Evolutionary conservation across 192 early-diverging fungal species (phyloP).

Genomic region (Gaertneriomyces sp.): DNA sequence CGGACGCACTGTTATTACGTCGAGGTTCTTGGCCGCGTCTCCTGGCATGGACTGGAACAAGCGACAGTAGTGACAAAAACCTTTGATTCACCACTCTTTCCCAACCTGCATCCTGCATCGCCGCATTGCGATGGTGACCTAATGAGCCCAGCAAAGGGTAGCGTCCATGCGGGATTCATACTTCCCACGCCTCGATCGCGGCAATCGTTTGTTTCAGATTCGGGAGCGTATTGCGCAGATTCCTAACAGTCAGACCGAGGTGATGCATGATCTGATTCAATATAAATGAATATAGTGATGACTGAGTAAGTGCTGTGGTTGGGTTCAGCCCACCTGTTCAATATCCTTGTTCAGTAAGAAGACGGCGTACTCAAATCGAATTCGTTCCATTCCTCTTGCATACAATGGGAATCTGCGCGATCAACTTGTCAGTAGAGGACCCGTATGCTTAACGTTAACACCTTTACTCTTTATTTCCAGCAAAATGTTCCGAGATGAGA

Average conservation of each 20-base stretch:
- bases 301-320: neutral
- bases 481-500: slow-evolving; percentile 28
- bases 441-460: neutral
- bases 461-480: slow-evolving; percentile 37
- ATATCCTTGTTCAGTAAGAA: slow-evolving; percentile 83
- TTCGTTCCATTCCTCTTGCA: slow-evolving; percentile 59
- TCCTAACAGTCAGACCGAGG: slow-evolving; percentile 58
- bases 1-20: no score
- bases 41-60: no score
- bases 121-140: no score
- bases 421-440: neutral
- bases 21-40: no score
- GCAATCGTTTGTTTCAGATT: slow-evolving; percentile 64
- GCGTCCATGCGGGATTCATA: neutral
- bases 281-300: neutral
- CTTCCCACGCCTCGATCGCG: slow-evolving; percentile 14
- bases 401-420: slow-evolving; percentile 70
- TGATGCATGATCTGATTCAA: slow-evolving; percentile 61
- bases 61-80: no score
- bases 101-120: no score
- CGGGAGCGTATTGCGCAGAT: slow-evolving; percentile 68
- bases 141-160: no score
- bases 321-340: slow-evolving; percentile 60
- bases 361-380: slow-evolving; percentile 78
- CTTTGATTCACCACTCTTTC: no score